Percentiles rank a stretch among this genome's conserved stretches.
phyloP scores from a whole-genome alignment of 140 eudicot species.

The Senecio squalidus region DNA sequence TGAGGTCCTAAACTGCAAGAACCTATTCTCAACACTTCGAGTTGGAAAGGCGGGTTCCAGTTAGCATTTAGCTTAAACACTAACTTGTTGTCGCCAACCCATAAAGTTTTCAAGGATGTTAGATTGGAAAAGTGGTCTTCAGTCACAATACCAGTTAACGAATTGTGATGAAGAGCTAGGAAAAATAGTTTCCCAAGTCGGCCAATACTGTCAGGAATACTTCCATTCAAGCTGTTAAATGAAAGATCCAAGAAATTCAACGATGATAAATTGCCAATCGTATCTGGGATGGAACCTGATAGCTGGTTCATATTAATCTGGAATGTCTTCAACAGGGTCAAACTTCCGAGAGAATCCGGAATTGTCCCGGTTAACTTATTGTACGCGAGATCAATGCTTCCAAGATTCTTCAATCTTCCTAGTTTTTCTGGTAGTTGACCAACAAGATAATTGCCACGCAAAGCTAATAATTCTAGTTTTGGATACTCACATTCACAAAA shows the following conservation, averaged over 20 bases:
- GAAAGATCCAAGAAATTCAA: slow-evolving; percentile 36
- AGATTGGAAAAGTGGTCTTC: slow-evolving; percentile 23
- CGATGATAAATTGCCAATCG: slow-evolving; percentile 19
- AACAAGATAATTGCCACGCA: slow-evolving; percentile 17
- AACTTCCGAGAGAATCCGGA: slow-evolving; percentile 27
- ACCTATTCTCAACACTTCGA: slow-evolving; percentile 17
- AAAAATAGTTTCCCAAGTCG: neutral
- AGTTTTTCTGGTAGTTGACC: slow-evolving; percentile 21
- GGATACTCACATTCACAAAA: slow-evolving; percentile 26
- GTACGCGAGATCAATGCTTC: slow-evolving; percentile 31
- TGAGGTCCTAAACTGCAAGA: slow-evolving; percentile 27
- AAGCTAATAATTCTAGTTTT: slow-evolving; percentile 19
- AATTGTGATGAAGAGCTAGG: slow-evolving; percentile 22
- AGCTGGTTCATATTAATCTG: slow-evolving; percentile 30
- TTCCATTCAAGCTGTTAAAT: slow-evolving; percentile 20
- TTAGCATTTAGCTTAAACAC: slow-evolving; percentile 5
- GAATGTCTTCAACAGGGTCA: slow-evolving; percentile 22
- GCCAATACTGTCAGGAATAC: slow-evolving; percentile 16
- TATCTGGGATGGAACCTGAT: slow-evolving; percentile 26
- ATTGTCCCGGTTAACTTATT: slow-evolving; percentile 31
- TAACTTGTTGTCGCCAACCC: slow-evolving; percentile 22
- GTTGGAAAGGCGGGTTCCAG: slow-evolving; percentile 28
- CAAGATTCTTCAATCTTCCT: slow-evolving; percentile 22
- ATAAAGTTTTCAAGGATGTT: slow-evolving; percentile 10
- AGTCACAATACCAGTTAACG: slow-evolving; percentile 8